A percentile compares a stretch with the other conserved stretches of the same genome.
Conservation (phyloP, 148 eudicot species). For the Silene conica region DNA sequence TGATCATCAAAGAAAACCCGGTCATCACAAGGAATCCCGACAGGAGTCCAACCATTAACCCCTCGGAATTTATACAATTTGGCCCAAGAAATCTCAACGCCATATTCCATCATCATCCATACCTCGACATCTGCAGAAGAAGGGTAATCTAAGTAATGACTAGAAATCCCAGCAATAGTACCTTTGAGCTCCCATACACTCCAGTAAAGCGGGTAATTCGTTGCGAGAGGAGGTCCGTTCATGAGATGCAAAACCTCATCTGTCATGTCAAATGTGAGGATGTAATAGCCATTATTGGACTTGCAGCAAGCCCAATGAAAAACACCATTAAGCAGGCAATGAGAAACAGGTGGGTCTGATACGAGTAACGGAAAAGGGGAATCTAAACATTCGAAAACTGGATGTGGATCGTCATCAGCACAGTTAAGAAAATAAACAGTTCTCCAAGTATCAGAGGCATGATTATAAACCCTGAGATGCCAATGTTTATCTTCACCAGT, state of each 20-base stretch:
- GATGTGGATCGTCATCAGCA: not conserved
- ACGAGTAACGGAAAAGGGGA: not conserved
- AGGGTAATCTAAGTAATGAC: too few species aligned
- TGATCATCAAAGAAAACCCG: slow-evolving; percentile 6
- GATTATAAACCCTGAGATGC: not conserved
- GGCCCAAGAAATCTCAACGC: not conserved
- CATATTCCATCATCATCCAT: slow-evolving; percentile 13
- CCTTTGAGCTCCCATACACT: not conserved
- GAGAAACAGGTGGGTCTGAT: not conserved
- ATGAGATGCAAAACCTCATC: not conserved
- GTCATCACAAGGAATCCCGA: not conserved
- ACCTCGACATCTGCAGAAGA: not conserved
- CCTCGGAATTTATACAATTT: not conserved
- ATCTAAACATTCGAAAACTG: not conserved
- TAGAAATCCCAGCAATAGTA: not conserved
- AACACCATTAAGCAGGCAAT: not conserved
- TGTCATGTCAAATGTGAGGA: not conserved
- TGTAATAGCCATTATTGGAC: too few species aligned
- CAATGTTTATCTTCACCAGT: not conserved
- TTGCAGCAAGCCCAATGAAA: slow-evolving; percentile 5
- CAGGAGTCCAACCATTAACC: not conserved
- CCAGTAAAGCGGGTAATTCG: not conserved
- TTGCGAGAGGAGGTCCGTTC: not conserved
- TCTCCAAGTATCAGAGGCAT: not conserved
- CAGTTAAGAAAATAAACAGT: not conserved